phyloP scores from a whole-genome alignment of 352 stramenopile genomes.

The Globisporangium cystogenes region DNA sequence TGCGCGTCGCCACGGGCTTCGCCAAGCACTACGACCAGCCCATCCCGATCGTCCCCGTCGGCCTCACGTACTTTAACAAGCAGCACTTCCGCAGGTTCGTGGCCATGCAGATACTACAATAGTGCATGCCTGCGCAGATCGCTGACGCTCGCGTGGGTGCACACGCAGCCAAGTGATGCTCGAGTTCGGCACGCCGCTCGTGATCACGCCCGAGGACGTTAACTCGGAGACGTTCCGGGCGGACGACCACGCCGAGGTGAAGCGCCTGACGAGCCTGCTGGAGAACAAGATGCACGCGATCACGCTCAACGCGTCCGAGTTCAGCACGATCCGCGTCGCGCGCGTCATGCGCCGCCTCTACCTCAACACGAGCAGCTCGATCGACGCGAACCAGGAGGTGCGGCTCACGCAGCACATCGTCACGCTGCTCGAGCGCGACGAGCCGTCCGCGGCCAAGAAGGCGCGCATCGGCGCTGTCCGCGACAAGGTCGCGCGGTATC shows the following conservation, averaged over 20 bases:
- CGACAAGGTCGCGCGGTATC: slow-evolving; percentile 57
- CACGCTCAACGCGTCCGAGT: slow-evolving; percentile 62
- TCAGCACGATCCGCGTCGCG: slow-evolving; percentile 51
- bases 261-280: slow-evolving; percentile 29
- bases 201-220: slow-evolving; percentile 31
- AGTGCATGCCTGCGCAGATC: too few relatives aligned
- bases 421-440: slow-evolving; percentile 50
- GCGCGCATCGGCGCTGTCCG: slow-evolving; percentile 27
- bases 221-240: slow-evolving; percentile 24
- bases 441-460: slow-evolving; percentile 21
- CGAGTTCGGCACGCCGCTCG: slow-evolving; percentile 61
- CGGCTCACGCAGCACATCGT: slow-evolving; percentile 76
- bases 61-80: slow-evolving; percentile 84
- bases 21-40: slow-evolving; percentile 59
- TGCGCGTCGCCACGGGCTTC: slow-evolving; percentile 69
- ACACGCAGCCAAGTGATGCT: slow-evolving; percentile 58
- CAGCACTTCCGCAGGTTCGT: slow-evolving; percentile 54
- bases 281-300: slow-evolving; percentile 40
- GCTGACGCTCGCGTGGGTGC: background rate
- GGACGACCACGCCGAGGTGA: slow-evolving; percentile 32
- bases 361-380: slow-evolving; percentile 49
- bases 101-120: too few relatives aligned
- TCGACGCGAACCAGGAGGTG: slow-evolving; percentile 68
- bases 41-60: slow-evolving; percentile 65
- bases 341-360: slow-evolving; percentile 65